Evolutionary conservation across 768 basidiomycete genomes (phyloP), one percentile per base, ranked within the genome.

Genomic region (Pleurotus tuoliensis): DNA sequence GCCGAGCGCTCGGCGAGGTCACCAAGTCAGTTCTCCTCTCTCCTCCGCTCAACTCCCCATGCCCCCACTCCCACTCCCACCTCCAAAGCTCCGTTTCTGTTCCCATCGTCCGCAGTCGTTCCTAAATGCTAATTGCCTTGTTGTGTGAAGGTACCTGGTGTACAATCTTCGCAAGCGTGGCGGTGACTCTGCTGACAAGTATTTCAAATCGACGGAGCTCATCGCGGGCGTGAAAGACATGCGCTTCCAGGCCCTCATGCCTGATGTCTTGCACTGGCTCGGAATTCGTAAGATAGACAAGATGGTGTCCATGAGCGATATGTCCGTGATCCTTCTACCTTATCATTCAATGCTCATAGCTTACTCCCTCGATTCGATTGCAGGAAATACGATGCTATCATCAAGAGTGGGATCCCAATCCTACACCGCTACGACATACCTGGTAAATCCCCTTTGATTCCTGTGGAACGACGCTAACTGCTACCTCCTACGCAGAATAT

Each of bases 81-180:
- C 30, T 34, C 30, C 30, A 34, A 34, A 12, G 30, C 11, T 34
- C 8, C 3, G 11, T 34, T 34, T 3, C 11, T 34, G 3, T 34
- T 34, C 30, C 30, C 30, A 34, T 34, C 30, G 30, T 34, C 30
- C 30, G 30, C 30, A 34, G 30, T 34, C 30, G 30, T 34, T 11
- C 30, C 30, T 34, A 51, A 16, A 30, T 51, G 18, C 51, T n/a
- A 18, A 53, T 43, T 58, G 40, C 44, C 20, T 20, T 46, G 37
- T n/a, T 43, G 20, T 15, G 24, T 39, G 8, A 57, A 92, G 86
- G 64, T 93, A 94, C 71, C 83, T 96, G 47, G 95, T 98, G 5
- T 98, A 98, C 72, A 98, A 98, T 73, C 82, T 94, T 8, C 88
- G 96, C 57, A 98, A 98, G 73, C 88, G 96, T 44, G 91, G 89